phyloP scores from a whole-genome alignment of 2,329 filamentous ascomycete genomes.

The Metarhizium anisopliae region DNA sequence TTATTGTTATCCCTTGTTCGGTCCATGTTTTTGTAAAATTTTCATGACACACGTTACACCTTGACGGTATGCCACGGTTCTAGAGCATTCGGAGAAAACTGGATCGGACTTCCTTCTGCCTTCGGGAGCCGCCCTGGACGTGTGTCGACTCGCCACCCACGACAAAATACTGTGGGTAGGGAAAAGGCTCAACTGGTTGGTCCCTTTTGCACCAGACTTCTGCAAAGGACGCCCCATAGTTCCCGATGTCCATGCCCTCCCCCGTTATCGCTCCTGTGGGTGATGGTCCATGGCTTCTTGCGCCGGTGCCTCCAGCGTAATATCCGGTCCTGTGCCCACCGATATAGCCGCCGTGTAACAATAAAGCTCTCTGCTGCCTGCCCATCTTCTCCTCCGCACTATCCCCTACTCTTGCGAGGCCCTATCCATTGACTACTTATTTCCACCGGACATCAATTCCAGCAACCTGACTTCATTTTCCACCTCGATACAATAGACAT shows the following conservation, averaged over 20 bases:
- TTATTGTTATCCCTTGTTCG: background rate
- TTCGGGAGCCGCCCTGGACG: background rate
- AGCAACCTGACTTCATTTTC: too few species aligned
- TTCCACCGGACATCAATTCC: too few species aligned
- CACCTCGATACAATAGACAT: too few species aligned
- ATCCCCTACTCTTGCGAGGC: too few species aligned
- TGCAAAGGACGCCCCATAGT: background rate
- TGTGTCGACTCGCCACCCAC: background rate
- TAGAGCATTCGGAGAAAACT: background rate
- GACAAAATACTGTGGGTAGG: background rate
- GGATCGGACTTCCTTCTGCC: background rate
- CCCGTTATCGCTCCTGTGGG: slow-evolving; percentile 5
- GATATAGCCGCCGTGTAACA: too few species aligned
- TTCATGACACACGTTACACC: background rate
- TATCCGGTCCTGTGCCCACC: too few species aligned
- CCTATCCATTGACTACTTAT: too few species aligned
- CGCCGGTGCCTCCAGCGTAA: too few species aligned
- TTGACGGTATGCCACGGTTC: background rate
- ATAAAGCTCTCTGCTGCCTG: too few species aligned
- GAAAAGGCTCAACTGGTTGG: background rate
- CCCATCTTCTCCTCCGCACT: too few species aligned
- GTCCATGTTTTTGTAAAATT: background rate
- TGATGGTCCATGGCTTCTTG: background rate
- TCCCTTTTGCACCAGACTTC: background rate
- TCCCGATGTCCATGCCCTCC: background rate